Evolutionary conservation across 805 yeast species (phyloP), one percentile per base, ranked within the genome.

Genomic region (Zygosaccharomyces kombuchaensis): DNA sequence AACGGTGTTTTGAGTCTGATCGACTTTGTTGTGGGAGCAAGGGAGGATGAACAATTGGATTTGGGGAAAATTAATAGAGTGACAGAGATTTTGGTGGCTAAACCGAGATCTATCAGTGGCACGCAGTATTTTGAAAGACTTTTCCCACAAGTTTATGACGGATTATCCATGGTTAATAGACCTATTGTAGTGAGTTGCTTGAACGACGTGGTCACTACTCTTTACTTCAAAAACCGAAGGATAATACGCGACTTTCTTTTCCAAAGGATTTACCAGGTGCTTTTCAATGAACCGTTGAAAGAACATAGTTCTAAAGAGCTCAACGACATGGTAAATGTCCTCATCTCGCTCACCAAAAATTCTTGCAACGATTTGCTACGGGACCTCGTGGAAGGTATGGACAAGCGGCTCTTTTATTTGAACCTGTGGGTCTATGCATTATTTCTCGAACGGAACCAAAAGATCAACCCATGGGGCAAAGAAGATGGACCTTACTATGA

Each of bases 1-100:
- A 82, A 84, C 56, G 97, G 98, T 0, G 79, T 93, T 1, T 65
- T 77, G 23, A 74, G 89, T 1, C 65, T 91, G 40, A 72, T 89
- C 23, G 97, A 91, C 62, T 80, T 86, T 51, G 72, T 86, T 0
- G 69, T 85, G 10, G 96, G 96, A 0, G 69, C 86, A 21, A 70
- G 96, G 46, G 95, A 87, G 34, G 72, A 74, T 44, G 91, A 84
- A 45, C 54, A 58, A 29, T 52, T 88, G 10, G 81, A 81, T 51
- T 64, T 81, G n/a, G 80, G 78, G 26, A 84, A 80, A 52, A 71
- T 87, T 39, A 80, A 78, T 22, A 77, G 81, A 46, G 84, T 87
- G 1, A 78, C 85, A n/a, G 75, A 74, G 34, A 72, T 87, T 2
- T 62, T 91, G 12, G 60, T 84, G 23, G 65, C 81, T 13, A 81